Base-by-base conservation (phyloP, 2,329 filamentous ascomycete genomes). In the Didymella arachidicola region DNA sequence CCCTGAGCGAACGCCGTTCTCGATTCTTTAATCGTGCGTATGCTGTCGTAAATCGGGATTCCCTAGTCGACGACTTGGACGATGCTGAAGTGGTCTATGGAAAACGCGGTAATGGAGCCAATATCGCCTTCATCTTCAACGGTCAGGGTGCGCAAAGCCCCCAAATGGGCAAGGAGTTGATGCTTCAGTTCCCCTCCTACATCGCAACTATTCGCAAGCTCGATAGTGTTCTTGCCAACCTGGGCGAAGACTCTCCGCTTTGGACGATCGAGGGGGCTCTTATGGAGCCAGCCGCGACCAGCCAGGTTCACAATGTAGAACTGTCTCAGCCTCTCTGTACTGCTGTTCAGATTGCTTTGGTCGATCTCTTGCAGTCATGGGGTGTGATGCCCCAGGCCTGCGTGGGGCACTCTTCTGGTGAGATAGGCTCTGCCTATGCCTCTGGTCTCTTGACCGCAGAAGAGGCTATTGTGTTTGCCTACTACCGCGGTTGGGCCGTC, bases 381-480 rank as follows among this genome's bases (percentile, higher is more conserved):
- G 59, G 56, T 2, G 47, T 69, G 19, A 6, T 29, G 5, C 63
- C 67, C 1, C 7, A n/a, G 0, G 38, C 51, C 1, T 62, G 64
- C 10, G 59, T 63, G 2, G 65, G 67, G 7, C 67, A 69, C 25
- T 69, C 67, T 1, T 63, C 60, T 18, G 66, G 66, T 1, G 67
- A 69, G 29, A 68, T 68, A 11, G 67, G 60, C 12, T 65, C 67
- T 30, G 63, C 67, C 4, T 62, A 61, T 39, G 56, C 59, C 46
- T 27, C 51, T 34, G 34, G 34, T 11, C 29, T 38, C 1, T 18
- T 53, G 4, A 46, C 41, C 4, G 30, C 29, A 7, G 18, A 27
- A 27, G 42, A 34, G 22, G 59, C 59, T 7, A 55, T 65, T n/a
- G 50, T 46, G 6, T 34, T 49, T 2, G 51, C 55, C 14, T 63